A percentile compares a stretch with the other conserved stretches of the same genome.
phyloP scores from a whole-genome alignment of 1,284 basidiomycete species.

The Garcileccinum viscosum region DNA sequence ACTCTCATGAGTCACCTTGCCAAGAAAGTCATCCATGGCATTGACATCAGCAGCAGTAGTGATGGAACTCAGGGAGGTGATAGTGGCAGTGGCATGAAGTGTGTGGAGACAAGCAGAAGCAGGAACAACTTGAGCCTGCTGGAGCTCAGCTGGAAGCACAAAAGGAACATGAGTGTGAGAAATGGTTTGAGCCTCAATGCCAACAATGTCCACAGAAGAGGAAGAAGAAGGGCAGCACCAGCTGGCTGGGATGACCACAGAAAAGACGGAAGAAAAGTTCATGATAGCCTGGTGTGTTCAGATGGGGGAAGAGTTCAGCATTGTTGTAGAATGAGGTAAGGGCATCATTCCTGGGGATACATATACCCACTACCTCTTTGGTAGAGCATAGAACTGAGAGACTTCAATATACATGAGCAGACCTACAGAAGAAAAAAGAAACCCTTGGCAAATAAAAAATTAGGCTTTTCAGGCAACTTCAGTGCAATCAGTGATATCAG shows the following conservation, averaged over 20 bases:
- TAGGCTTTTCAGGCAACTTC: not conserved
- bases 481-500: not conserved
- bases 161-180: constrained; percentile 11
- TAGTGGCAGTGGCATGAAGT: not conserved
- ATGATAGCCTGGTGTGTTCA: not conserved
- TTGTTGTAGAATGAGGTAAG: not conserved
- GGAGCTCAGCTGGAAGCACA: constrained; percentile 11
- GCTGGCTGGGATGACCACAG: constrained; percentile 14
- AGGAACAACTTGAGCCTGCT: constrained; percentile 7
- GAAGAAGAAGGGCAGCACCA: constrained; percentile 20
- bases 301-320: not conserved
- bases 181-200: constrained; percentile 24
- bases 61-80: not conserved
- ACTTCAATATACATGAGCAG: too few relatives aligned
- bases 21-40: constrained; percentile 27
- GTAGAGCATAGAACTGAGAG: too few relatives aligned
- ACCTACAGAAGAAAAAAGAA: too few relatives aligned
- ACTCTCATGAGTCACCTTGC: constrained; percentile 24
- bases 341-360: not conserved
- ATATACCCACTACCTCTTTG: not conserved
- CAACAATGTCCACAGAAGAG: constrained; percentile 4
- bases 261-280: not conserved
- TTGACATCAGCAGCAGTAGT: not conserved
- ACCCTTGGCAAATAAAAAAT: too few relatives aligned
- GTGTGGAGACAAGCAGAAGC: constrained; percentile 6